phyloP scores from a whole-genome alignment of 2,329 filamentous ascomycete species.

The Trematosphaeria pertusa region DNA sequence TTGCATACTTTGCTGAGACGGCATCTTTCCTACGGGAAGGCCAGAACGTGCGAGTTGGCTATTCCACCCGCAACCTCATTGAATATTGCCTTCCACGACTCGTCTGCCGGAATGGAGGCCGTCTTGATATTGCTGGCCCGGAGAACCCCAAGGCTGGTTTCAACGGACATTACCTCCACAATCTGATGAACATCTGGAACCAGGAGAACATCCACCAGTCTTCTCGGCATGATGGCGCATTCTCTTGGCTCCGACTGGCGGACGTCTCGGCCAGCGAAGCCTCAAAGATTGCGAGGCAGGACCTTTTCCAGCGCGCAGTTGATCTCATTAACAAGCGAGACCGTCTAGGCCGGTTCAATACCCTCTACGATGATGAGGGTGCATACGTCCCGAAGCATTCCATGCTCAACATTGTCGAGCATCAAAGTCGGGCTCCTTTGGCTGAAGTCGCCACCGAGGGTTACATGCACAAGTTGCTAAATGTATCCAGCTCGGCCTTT shows the following conservation, averaged over 20 bases:
- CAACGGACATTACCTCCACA: conserved; percentile 74
- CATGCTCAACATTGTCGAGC: conserved; percentile 79
- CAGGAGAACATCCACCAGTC: conserved; percentile 77
- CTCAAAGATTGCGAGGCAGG: conserved; percentile 71
- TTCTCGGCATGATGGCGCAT: conserved; percentile 67
- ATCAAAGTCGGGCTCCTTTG: conserved; percentile 70
- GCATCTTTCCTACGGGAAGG: conserved; percentile 94
- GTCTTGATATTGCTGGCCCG: conserved; percentile 74
- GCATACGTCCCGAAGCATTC: conserved; percentile 76
- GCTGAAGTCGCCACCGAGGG: conserved; percentile 76
- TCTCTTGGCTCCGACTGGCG: conserved; percentile 90
- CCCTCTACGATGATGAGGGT: conserved; percentile 72
- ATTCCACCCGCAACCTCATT: conserved; percentile 86
- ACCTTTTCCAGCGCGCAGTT: conserved; percentile 76
- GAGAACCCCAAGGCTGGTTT: conserved; percentile 82
- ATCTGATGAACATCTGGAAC: conserved; percentile 90
- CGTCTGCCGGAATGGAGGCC: conserved; percentile 80
- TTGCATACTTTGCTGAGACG: conserved; percentile 90
- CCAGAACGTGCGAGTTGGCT: conserved; percentile 76
- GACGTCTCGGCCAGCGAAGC: conserved; percentile 78
- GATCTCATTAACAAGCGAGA: conserved; percentile 61
- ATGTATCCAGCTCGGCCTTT: conserved; percentile 72
- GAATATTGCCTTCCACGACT: conserved; percentile 83
- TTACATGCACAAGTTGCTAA: conserved; percentile 76
- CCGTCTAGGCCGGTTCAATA: conserved; percentile 69